Evolutionary conservation across 805 yeast genomes (phyloP), one percentile per base, ranked within the genome.

Genomic region (Saccharomycopsis lassenensis): DNA sequence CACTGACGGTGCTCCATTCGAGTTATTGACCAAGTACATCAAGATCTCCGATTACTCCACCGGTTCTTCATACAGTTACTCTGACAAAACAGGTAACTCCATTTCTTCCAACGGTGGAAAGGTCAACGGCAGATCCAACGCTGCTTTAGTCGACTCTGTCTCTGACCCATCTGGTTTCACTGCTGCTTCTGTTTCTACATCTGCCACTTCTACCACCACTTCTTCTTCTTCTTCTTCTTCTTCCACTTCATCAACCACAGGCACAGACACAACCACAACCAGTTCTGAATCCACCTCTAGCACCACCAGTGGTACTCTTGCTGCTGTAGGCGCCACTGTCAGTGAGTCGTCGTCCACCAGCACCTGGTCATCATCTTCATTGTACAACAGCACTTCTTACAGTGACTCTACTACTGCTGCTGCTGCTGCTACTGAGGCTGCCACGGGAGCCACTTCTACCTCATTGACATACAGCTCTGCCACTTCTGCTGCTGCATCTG

Each of bases 31-130:
- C 46, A 62, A 76, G 50, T 62, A 67, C 5, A 50, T 84, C 28
- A 55, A 66, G 24, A 79, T 82, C 12, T 62, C 75, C 20, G 87
- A 79, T 55, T 79, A 77, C 50, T 77, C 86, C 1, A 61, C 74
- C 16, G 89, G 87, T 33, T 47, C 61, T 2, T 61, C 65, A 42
- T 79, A 79, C 52, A 47, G 58, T 23, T 77, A 77, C 51, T 75
- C 52, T 61, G 32, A 74, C 81, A 11, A 77, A 17, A 35, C 46
- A 15, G 46, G 46, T 11, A 31, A 37, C 30, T 34, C 31, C 7
- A 33, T 41, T 17, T 18, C 7, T n/a, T 24, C 39, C 15, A 30
- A 22, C 10, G 38, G 35, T 7, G 45, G 45, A 16, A 11, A 26
- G 10, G 27, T 41, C 27, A 37, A 37, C 21, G 45, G 45, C 6